A percentile compares a stretch with the other conserved stretches of the same genome.
Conservation (phyloP, 1,284 basidiomycete species). For the Sutorius eximius region DNA sequence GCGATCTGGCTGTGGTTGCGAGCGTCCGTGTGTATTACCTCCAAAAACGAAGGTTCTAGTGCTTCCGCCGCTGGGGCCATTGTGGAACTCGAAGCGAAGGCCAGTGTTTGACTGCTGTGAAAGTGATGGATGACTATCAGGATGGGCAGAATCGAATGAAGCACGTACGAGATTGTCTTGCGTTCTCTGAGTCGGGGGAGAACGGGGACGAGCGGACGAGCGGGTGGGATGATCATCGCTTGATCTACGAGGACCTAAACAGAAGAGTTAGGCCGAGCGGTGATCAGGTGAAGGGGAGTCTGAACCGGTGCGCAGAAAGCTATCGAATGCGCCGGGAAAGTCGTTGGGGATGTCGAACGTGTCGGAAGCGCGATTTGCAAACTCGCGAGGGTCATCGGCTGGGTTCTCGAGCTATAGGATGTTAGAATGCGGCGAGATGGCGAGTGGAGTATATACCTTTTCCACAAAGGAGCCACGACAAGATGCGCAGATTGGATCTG, state of each 20-base stretch:
- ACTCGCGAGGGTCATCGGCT: conserved; percentile 69
- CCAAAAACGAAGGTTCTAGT: conserved; percentile 47
- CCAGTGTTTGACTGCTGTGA: conserved; percentile 22
- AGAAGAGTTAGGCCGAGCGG: conserved; percentile 30
- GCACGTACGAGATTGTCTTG: conserved; percentile 28
- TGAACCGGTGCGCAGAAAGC: conserved; percentile 38
- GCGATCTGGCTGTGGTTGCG: conserved; percentile 15
- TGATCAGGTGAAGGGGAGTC: background rate
- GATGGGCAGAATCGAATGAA: background rate
- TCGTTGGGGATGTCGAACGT: conserved; percentile 35
- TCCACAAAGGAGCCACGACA: conserved; percentile 75
- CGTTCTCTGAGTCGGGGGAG: conserved; percentile 18
- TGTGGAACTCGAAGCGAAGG: conserved; percentile 43
- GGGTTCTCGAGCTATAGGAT: conserved; percentile 64
- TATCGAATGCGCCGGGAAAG: conserved; percentile 41
- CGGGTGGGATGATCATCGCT: background rate
- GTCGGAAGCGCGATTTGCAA: conserved; percentile 39
- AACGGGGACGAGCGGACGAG: conserved; percentile 11
- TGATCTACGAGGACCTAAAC: conserved; percentile 21
- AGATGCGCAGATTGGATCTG: conserved; percentile 73
- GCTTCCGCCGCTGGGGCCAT: conserved; percentile 34
- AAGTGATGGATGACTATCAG: conserved; percentile 2
- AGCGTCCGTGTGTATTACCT: conserved; percentile 35
- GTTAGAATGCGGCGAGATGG: background rate
- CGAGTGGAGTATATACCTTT: conserved; percentile 45